phyloP scores from a whole-genome alignment of 495 filamentous ascomycete genomes.

The Xeromyces bisporus region DNA sequence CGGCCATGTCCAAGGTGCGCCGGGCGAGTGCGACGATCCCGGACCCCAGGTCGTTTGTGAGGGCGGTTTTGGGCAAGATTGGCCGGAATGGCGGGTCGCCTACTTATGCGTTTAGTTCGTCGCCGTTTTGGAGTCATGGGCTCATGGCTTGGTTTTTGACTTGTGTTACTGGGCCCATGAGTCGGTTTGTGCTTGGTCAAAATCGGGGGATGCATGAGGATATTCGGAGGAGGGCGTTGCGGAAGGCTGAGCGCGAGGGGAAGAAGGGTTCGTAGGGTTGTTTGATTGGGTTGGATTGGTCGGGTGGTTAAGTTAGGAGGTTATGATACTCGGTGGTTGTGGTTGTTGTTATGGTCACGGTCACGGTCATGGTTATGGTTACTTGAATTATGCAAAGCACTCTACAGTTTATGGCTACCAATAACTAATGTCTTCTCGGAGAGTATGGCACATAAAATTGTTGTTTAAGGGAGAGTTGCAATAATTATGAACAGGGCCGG shows the following conservation, averaged over 20 bases:
- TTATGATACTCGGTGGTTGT: too few species aligned
- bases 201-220: slow-evolving; percentile 71
- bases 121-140: slow-evolving; percentile 84
- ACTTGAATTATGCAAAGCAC: too few species aligned
- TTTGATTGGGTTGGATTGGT: too few species aligned
- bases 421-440: too few species aligned
- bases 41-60: slow-evolving; percentile 66
- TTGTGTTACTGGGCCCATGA: slow-evolving; percentile 50
- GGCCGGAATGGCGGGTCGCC: slow-evolving; percentile 62
- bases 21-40: slow-evolving; percentile 60
- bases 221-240: slow-evolving; percentile 76
- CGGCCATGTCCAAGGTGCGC: slow-evolving; percentile 91
- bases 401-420: too few species aligned
- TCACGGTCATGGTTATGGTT: too few species aligned
- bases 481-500: too few species aligned
- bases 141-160: slow-evolving; percentile 73
- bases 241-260: slow-evolving; percentile 67
- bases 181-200: slow-evolving; percentile 39
- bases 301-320: too few species aligned
- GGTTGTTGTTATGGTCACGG: too few species aligned
- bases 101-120: slow-evolving; percentile 60
- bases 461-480: too few species aligned
- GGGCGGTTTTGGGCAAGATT: slow-evolving; percentile 60
- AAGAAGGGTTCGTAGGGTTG: slow-evolving; percentile 31
- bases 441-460: too few species aligned